Evolutionary conservation across 768 basidiomycete species (phyloP), one percentile per base, ranked within the genome.

Genomic region (Candolleomyces aberdarensis): DNA sequence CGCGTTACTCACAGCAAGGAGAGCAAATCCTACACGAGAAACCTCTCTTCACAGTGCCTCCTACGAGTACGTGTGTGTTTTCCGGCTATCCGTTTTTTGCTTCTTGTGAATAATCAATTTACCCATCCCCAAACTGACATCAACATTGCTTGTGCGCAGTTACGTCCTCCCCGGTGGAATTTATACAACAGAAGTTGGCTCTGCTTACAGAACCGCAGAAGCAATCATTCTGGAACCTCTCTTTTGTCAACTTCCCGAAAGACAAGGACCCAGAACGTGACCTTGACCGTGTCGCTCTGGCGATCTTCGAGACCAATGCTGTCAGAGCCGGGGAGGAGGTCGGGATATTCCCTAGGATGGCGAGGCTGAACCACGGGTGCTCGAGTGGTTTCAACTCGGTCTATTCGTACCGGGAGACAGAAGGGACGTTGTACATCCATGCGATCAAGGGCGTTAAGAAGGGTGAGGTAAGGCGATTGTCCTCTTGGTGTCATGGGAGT

Each of bases 341-440:
- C 3, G 87, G 86, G 0, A 75, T 90, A n/a, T 89, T 88, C 68
- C 86, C 86, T n/a, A 75, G 69, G 20, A 86, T 84, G 79, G 85
- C 86, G 13, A 76, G 87, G 47, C 64, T 89, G 62, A 90, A 90
- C 64, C 88, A 89, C 63, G 87, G 84, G 0, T 89, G 87, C 66
- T 82, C 86, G 3, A 76, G 79, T 57, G 85, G 85, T 6, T 89
- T 90, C 74, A 88, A 88, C 69, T 78, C 76, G 5, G 83, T 88
- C 13, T 89, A 89, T 66, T 76, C 76, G 0, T 89, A 83, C 83
- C 75, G 85, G 54, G 78, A 81, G 48, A 67, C 73, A 31, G 83
- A 85, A 58, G 67, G 71, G 11, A 70, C 71, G 3, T 65, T 87
- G 20, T 79, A 85, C 40, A 83, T 89, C 4, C 76, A 87, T 69